Evolutionary conservation across 2,329 filamentous ascomycete species (phyloP).

Genomic region (Aspergillus sp.): DNA sequence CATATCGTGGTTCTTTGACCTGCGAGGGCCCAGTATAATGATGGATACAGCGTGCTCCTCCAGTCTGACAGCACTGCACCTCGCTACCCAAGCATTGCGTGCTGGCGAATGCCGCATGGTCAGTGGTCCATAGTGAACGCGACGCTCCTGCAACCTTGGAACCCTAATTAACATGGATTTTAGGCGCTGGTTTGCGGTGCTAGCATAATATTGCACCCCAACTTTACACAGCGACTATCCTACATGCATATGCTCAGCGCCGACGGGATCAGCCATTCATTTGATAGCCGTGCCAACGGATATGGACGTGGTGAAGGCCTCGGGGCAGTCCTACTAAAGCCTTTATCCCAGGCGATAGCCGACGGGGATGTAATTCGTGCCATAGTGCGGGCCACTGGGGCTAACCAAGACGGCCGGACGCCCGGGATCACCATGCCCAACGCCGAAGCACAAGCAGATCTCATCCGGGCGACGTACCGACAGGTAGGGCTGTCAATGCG

Average conservation of each 20-base stretch:
- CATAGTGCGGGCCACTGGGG: slow-evolving; percentile 26
- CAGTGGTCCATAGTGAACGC: not conserved
- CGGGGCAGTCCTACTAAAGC: slow-evolving; percentile 51
- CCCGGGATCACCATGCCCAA: slow-evolving; percentile 47
- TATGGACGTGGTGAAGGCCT: slow-evolving; percentile 55
- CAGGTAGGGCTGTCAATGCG: slow-evolving; percentile 17
- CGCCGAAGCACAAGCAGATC: slow-evolving; percentile 34
- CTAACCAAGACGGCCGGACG: slow-evolving; percentile 40
- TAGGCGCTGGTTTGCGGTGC: slow-evolving; percentile 34
- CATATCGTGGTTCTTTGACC: slow-evolving; percentile 40
- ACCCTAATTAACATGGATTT: too few species aligned
- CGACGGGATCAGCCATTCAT: slow-evolving; percentile 51
- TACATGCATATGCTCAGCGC: slow-evolving; percentile 40
- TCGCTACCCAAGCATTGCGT: slow-evolving; percentile 25
- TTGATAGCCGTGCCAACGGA: slow-evolving; percentile 52
- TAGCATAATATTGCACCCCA: slow-evolving; percentile 35
- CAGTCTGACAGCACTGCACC: slow-evolving; percentile 28
- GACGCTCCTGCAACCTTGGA: too few species aligned
- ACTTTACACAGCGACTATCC: slow-evolving; percentile 25
- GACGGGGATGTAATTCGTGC: slow-evolving; percentile 46
- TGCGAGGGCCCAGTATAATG: slow-evolving; percentile 38
- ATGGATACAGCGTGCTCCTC: slow-evolving; percentile 44
- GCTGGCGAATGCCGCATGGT: slow-evolving; percentile 21
- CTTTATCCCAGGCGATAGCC: slow-evolving; percentile 46
- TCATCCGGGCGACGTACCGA: slow-evolving; percentile 42